Base-by-base conservation (phyloP, 108 stramenopile genomes). In the Cyclotella baltica region DNA sequence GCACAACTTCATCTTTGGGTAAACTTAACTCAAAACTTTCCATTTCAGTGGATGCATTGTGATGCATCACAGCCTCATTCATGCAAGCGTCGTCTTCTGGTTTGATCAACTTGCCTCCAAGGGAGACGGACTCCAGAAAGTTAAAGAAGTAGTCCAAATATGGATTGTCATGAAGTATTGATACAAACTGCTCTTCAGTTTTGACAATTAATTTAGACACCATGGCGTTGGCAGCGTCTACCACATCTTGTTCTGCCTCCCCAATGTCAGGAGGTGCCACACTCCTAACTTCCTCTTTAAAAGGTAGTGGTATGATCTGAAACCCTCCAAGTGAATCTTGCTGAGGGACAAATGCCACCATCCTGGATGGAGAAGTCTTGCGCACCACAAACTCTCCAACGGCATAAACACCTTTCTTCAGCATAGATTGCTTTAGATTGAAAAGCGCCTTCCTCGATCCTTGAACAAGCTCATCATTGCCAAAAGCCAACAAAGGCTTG, bases 291-390 rank as follows among this genome's bases (percentile, higher is more conserved):
- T 92, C 91, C 31, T 92, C 89, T 46, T 87, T 88, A 67, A 84
- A 94, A 11, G 93, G 91, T 36, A 94, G 66, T 6, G 72, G 67
- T 23, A 76, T 63, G 25, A 90, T 81, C 27, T 88, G 38, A 57
- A 92, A 76, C 18, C 88, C 89, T 28, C 48, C 73, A 58, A 37
- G 47, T 19, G 57, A 62, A 43, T 89, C 84, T 53, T 84, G 69
- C 61, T 87, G 61, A 34, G 93, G 90, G 55, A 85, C 78, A 13
- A 94, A 57, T 16, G 90, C 91, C 13, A 92, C 91, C 46, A 91
- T 66, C 37, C 80, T 80, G 11, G 87, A 81, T 35, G 88, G 63
- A 47, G 75, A 76, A 31, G 76, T 68, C 27, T 69, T 68, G 33
- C 90, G 68, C 27, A 76, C 46, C 28, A 90, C 67, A 1, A 91